These are phyloP conservation scores for Penicillium expansum DNA, from an alignment of 2,329 filamentous ascomycete genomes.

Conservation along the genomic window DNA sequence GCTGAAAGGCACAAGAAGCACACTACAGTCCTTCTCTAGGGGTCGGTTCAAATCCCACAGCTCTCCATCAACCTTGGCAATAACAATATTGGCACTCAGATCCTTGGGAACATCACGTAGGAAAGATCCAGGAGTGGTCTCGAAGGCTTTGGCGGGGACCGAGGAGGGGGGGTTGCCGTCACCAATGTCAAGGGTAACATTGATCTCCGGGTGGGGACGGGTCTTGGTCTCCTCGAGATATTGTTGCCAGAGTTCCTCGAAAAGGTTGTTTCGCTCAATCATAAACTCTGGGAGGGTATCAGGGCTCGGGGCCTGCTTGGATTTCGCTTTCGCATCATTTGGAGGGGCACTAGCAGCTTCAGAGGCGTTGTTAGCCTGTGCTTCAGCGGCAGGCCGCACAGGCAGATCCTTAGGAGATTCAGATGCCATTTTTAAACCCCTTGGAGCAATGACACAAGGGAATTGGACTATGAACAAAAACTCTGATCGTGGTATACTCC, in stretches of 20 bases:
- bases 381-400: constrained; percentile 33
- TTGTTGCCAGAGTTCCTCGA: constrained; percentile 82
- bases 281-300: constrained; percentile 69
- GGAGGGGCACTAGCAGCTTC: constrained; percentile 33
- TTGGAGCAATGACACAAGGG: constrained; percentile 15
- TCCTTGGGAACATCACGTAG: constrained; percentile 77
- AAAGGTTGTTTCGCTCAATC: constrained; percentile 77
- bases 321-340: constrained; percentile 28
- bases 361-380: constrained; percentile 20
- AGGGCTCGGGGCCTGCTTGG: constrained; percentile 25
- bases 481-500: constrained; percentile 11
- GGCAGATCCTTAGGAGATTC: constrained; percentile 39
- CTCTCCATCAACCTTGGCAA: constrained; percentile 78
- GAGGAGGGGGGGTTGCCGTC: constrained; percentile 40
- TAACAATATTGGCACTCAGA: constrained; percentile 78
- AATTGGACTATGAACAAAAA: constrained; percentile 22
- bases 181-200: constrained; percentile 48
- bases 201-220: constrained; percentile 47
- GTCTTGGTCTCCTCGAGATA: constrained; percentile 71
- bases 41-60: constrained; percentile 93
- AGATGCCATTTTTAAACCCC: constrained; percentile 32
- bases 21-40: constrained; percentile 79
- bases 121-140: constrained; percentile 82
- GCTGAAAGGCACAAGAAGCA: constrained; percentile 83
- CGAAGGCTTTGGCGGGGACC: constrained; percentile 72